Evolutionary conservation across 192 early-diverging fungal species (phyloP), one percentile per base, ranked within the genome.

Genomic region (Lobulomyces angularis): DNA sequence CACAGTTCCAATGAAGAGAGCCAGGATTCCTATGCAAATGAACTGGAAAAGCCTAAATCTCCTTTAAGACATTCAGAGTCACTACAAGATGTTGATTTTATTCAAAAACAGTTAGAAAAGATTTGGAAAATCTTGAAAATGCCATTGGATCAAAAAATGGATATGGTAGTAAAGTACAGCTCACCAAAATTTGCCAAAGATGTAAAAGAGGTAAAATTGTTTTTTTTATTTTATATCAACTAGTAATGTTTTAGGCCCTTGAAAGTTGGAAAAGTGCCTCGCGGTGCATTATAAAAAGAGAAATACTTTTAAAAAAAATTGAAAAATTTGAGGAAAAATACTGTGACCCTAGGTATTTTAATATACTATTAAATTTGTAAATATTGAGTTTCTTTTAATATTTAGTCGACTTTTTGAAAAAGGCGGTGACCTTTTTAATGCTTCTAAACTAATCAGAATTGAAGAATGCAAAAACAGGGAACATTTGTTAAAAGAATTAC

Each of bases 101-200:
- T 56, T 7, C 67, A 74, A 48, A n/a, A 43, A 9, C 53, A 64
- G 40, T 53, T 74, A 22, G 71, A 67, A 42, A 21, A n/a, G 5
- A 36, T 74, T 8, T 74, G 71, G 71, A 47, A 55, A 3, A 41
- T 37, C 20, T 43, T 74, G 25, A 61, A 74, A 39, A 74, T 67
- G 64, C 67, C 71, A 11, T 30, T 48, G 2, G 65, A 68, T 34
- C 67, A 74, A 37, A 71, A 71, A 43, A 45, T 74, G 12, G 68
- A 71, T 37, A 74, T 74, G 71, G 71, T 68, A 4, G 68, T 74
- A 28, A 74, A 74, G 38, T 74, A 74, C 43, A 65, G 70, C 7
- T 45, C 47, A 9, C 56, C 55, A 47, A 51, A 55, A 41, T 72
- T 58, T 55, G 48, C 51, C 21, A 39, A 35, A 0, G 62, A 67